phyloP scores from a whole-genome alignment of 345 rosid species.

The Eutrema japonicum region DNA sequence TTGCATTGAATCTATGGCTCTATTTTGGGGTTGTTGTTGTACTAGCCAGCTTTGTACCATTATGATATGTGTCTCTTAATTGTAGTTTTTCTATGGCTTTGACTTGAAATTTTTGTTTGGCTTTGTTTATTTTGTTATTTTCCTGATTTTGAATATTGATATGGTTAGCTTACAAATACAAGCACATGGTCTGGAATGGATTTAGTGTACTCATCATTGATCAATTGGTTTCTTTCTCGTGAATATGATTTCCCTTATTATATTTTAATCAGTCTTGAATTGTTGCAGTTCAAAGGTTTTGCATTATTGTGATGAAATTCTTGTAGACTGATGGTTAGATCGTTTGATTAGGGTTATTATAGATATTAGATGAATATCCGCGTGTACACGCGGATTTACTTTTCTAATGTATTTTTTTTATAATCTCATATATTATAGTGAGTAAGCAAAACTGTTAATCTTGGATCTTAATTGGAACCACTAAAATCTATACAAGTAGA shows the following conservation, averaged over 20 bases:
- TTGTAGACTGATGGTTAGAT: background rate
- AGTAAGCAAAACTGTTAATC: too few species aligned
- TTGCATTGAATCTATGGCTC: conserved; percentile 36
- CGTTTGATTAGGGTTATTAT: background rate
- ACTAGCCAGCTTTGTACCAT: conserved; percentile 47
- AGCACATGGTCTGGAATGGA: conserved; percentile 20
- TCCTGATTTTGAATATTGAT: background rate
- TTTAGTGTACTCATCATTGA: conserved; percentile 10
- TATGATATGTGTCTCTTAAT: too few species aligned
- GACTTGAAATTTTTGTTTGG: background rate
- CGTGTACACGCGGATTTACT: too few species aligned
- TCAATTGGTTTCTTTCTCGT: background rate
- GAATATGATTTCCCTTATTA: background rate
- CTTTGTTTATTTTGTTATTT: conserved; percentile 1
- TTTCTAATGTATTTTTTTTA: too few species aligned
- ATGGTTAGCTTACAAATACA: conserved; percentile 19
- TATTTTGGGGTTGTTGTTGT: conserved; percentile 36
- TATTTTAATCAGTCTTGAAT: conserved; percentile 1
- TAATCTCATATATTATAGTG: too few species aligned
- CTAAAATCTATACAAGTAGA: too few species aligned
- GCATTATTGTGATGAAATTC: conserved; percentile 22
- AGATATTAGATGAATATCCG: background rate
- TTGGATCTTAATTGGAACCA: too few species aligned
- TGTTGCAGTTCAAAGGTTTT: conserved; percentile 6
- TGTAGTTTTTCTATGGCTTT: conserved; percentile 20